phyloP scores from a whole-genome alignment of 257 asterid species.

The Solanum rostratum region DNA sequence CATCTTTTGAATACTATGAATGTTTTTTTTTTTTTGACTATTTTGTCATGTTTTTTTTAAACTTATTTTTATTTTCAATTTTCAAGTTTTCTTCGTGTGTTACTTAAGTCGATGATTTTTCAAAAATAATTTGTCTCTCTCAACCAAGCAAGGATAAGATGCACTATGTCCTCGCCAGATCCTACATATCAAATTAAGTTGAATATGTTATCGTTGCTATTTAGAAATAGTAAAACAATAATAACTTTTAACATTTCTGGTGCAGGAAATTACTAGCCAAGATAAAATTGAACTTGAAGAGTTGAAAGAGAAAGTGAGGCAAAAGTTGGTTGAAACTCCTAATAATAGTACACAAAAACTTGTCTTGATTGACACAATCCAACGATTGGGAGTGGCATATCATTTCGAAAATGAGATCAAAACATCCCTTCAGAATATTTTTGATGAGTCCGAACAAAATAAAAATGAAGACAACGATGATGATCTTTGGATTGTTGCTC shows the following conservation, averaged over 20 bases:
- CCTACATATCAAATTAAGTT: too few relatives aligned
- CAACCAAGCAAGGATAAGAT: too few relatives aligned
- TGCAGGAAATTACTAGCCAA: background rate
- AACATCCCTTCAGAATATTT: background rate
- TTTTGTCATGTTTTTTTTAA: too few relatives aligned
- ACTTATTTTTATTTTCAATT: too few relatives aligned
- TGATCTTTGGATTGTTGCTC: background rate
- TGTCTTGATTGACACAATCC: slow-evolving; percentile 1
- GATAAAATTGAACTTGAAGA: background rate
- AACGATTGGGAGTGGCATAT: slow-evolving; percentile 6
- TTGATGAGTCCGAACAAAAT: background rate
- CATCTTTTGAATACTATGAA: too few relatives aligned
- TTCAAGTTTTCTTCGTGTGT: too few relatives aligned
- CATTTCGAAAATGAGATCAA: slow-evolving; percentile 7
- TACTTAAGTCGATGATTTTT: too few relatives aligned
- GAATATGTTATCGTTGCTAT: background rate
- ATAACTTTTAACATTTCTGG: background rate
- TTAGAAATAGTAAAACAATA: background rate
- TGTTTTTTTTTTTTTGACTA: too few relatives aligned
- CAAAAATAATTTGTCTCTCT: too few relatives aligned
- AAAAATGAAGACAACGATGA: background rate
- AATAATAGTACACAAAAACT: background rate
- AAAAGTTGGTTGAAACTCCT: background rate
- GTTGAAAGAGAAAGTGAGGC: background rate
- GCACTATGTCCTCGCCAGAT: too few relatives aligned